Conservation (phyloP, 306 rosid species). For the Quercus parvula region DNA sequence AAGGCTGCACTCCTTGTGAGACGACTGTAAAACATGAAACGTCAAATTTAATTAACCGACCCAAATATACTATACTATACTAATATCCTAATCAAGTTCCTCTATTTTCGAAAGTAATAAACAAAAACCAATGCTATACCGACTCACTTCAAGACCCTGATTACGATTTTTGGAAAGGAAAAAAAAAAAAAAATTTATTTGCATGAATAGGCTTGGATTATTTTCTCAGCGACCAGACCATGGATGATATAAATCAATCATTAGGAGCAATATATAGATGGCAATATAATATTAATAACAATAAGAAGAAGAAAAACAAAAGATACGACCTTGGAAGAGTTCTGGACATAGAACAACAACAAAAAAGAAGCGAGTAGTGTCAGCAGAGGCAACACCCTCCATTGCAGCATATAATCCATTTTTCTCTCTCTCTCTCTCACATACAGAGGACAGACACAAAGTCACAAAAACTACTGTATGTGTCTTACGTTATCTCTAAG, state of each 20-base stretch:
- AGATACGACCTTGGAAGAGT: slow-evolving; percentile 21
- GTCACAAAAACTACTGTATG: too few species aligned
- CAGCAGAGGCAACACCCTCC: slow-evolving; percentile 62
- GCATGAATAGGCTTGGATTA: background rate
- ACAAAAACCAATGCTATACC: background rate
- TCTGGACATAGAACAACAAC: slow-evolving; percentile 37
- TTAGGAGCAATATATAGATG: too few species aligned
- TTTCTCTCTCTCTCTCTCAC: background rate
- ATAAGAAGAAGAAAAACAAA: background rate
- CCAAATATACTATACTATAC: background rate
- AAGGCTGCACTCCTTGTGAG: slow-evolving; percentile 54
- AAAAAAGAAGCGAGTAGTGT: slow-evolving; percentile 42
- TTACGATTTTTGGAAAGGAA: too few species aligned
- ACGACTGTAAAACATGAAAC: slow-evolving; percentile 18
- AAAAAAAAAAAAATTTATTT: background rate
- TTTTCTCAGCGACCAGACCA: background rate
- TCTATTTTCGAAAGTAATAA: background rate
- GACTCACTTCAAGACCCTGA: too few species aligned
- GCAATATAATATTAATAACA: background rate
- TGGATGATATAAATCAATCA: too few species aligned
- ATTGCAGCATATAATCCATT: slow-evolving; percentile 43
- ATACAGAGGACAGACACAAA: background rate
- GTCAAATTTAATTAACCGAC: background rate
- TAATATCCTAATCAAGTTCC: background rate
- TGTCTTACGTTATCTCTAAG: too few species aligned